Evolutionary conservation across 768 basidiomycete genomes (phyloP).

Genomic region (Panaeolus papilionaceus): DNA sequence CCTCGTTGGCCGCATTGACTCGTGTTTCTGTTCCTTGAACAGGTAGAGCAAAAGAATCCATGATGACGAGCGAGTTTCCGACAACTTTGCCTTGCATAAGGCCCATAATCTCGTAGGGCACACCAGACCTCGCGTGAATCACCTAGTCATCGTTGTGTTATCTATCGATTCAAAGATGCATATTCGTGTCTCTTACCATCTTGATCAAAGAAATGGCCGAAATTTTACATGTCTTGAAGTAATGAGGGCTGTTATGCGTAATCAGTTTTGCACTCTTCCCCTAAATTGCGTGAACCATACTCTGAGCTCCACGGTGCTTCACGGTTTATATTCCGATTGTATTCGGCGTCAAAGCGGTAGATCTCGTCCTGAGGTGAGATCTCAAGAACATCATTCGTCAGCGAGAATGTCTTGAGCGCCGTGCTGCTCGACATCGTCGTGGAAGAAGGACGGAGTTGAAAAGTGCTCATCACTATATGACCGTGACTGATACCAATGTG

Average conservation of each 20-base stretch:
- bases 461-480: background rate
- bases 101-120: slow-evolving; percentile 99
- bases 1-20: slow-evolving; percentile 95
- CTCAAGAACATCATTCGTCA: slow-evolving; percentile 74
- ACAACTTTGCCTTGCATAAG: slow-evolving; percentile 97
- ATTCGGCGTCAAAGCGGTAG: slow-evolving; percentile 74
- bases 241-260: slow-evolving; percentile 62
- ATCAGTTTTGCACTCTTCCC: background rate
- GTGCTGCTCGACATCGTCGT: slow-evolving; percentile 53
- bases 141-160: slow-evolving; percentile 58
- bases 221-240: slow-evolving; percentile 92
- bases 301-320: slow-evolving; percentile 88
- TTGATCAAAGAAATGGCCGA: slow-evolving; percentile 95
- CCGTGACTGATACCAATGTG: background rate
- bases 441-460: background rate
- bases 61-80: slow-evolving; percentile 78
- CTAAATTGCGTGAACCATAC: slow-evolving; percentile 49
- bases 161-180: background rate
- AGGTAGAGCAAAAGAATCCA: slow-evolving; percentile 97
- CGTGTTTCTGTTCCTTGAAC: slow-evolving; percentile 98
- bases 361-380: slow-evolving; percentile 82
- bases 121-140: slow-evolving; percentile 97
- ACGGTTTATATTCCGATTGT: slow-evolving; percentile 67
- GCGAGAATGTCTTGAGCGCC: slow-evolving; percentile 75
- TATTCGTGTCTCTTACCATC: slow-evolving; percentile 63